Base-by-base conservation (phyloP, 352 stramenopile species). In the Halophytophthora polymorphica region DNA sequence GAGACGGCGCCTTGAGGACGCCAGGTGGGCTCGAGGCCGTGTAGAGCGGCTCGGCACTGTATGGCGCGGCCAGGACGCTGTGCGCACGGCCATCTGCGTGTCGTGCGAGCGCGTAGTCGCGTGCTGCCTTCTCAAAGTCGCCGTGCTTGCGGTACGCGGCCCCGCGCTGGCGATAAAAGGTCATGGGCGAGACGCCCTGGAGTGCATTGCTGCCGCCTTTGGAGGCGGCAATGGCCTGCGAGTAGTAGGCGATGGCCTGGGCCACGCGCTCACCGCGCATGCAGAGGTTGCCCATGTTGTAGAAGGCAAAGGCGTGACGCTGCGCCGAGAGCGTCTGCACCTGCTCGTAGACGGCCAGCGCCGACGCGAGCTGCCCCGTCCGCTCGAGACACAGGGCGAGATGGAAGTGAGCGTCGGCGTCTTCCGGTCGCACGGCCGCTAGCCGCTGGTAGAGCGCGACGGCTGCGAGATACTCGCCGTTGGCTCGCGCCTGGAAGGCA, bases 81-180 rank as follows among this genome's bases (percentile, higher is more conserved):
- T 4, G 4, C 1, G 12, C 28, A 8, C 17, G 34, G 13, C 25
- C 41, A 12, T 33, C 12, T 21, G 28, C 53, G 14, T 15, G 53
- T 15, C 69, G 54, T 6, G 55, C 42, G 18, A 62, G 22, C 21
- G 63, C 64, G 15, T 84, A 88, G 44, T 88, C 77, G 22, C 61
- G 59, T n/a, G 77, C 73, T 6, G 77, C 77, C 23, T 82, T 76
- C 45, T 88, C 72, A 34, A 82, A 88, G 6, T 88, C 67, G 0
- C 73, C 73, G 38, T 66, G 66, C 25, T 78, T 77, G 2, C 77
- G 73, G 45, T 80, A 86, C 0, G 72, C 77, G 19, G 72, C 72
- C 11, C 71, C 77, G 31, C 77, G 64, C 29, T 86, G 73, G 0
- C 61, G 62, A 33, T 80, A 84, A 56, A 88, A 80, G 2, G 49